These are phyloP conservation scores for Blastobotrys proliferans DNA, from an alignment of 1,139 yeast species.

Conservation along the genomic window DNA sequence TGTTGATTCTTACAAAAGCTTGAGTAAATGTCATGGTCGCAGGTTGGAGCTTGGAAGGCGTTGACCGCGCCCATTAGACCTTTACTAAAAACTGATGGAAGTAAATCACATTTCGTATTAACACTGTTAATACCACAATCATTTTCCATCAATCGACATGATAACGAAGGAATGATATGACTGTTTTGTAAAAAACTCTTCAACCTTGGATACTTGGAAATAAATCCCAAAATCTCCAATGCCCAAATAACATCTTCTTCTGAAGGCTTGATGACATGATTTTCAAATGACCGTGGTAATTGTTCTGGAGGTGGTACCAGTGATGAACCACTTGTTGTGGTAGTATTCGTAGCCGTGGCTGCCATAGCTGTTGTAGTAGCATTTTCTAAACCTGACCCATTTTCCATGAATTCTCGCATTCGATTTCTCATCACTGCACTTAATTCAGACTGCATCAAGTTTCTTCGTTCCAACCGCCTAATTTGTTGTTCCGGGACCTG, in stretches of 20 bases:
- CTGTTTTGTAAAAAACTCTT: constrained; percentile 72
- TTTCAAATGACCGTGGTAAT: constrained; percentile 29
- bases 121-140: neutral
- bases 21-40: too few species aligned
- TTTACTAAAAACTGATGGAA: neutral
- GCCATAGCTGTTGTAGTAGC: too few species aligned
- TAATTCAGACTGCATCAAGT: too few species aligned
- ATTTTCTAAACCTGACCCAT: too few species aligned
- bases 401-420: too few species aligned
- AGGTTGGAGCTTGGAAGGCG: neutral
- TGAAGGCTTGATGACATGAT: constrained; percentile 77
- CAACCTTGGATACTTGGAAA: constrained; percentile 82
- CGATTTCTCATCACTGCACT: too few species aligned
- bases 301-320: neutral
- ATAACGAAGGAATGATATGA: constrained; percentile 48
- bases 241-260: constrained; percentile 96
- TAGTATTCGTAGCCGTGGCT: neutral
- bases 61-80: constrained; percentile 1
- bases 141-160: constrained; percentile 26
- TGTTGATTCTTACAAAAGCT: too few species aligned
- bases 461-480: too few species aligned
- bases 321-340: neutral
- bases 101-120: too few species aligned
- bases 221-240: constrained; percentile 83
- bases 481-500: too few species aligned